Evolutionary conservation across 805 yeast species (phyloP).

Genomic region (Ascoidea asiatica): DNA sequence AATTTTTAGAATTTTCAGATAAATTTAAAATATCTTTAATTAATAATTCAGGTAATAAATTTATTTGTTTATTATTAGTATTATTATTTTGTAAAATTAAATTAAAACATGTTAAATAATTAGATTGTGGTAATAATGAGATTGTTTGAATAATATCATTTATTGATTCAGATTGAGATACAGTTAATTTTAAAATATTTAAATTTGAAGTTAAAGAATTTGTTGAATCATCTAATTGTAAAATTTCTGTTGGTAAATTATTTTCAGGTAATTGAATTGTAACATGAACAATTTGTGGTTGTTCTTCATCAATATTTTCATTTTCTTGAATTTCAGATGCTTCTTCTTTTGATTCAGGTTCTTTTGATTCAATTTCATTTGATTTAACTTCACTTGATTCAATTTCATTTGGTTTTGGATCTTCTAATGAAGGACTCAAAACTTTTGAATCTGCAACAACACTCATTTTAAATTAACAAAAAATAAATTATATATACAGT

Average conservation of each 20-base stretch:
- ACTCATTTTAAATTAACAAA: no score
- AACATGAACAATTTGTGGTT: slow-evolving; percentile 1
- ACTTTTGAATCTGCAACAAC: no score
- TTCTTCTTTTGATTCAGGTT: background rate
- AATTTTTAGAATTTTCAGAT: slow-evolving; percentile 8
- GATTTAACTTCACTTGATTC: no score
- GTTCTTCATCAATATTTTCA: background rate
- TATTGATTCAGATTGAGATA: slow-evolving; percentile 29
- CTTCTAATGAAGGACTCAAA: no score
- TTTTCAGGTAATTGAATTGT: slow-evolving; percentile 2
- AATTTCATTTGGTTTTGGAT: no score
- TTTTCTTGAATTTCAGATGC: background rate
- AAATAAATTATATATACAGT: no score
- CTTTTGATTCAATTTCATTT: no score
- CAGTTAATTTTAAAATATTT: slow-evolving; percentile 2
- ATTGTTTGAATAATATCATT: slow-evolving; percentile 46
- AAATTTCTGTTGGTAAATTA: no score
- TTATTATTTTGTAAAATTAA: slow-evolving; percentile 25
- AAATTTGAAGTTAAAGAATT: background rate
- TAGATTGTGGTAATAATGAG: slow-evolving; percentile 39
- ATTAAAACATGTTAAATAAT: slow-evolving; percentile 47
- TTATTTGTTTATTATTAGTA: no score
- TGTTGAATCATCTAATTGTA: background rate
- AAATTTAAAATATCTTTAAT: slow-evolving; percentile 18
- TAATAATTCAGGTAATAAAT: slow-evolving; percentile 16